A percentile compares a stretch with the other conserved stretches of the same genome.
These are phyloP conservation scores for Dendrocalamus latiflorus DNA, from an alignment of 202 grass and related monocot genomes.

Conservation along the genomic window DNA sequence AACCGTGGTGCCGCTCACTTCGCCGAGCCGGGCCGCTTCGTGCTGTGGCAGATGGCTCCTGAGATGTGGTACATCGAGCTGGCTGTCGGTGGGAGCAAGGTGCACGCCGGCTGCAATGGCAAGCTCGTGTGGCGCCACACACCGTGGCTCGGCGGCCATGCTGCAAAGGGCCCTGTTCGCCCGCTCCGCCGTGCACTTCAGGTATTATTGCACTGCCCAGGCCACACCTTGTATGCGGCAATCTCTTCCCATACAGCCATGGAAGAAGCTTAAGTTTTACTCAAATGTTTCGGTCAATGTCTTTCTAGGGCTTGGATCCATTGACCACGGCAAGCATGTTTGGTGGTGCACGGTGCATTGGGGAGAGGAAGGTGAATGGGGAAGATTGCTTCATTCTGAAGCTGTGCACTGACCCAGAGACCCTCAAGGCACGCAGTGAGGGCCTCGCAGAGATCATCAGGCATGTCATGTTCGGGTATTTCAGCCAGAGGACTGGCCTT, in stretches of 20 bases:
- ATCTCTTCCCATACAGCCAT: neutral
- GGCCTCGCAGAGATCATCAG: constrained; percentile 69
- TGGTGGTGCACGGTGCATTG: constrained; percentile 54
- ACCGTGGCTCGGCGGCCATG: constrained; percentile 45
- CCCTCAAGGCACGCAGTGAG: constrained; percentile 50
- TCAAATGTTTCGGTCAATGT: constrained; percentile 13
- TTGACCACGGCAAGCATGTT: constrained; percentile 59
- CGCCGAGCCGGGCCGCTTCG: constrained; percentile 52
- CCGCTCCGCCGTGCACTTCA: constrained; percentile 69
- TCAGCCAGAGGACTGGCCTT: too few relatives aligned
- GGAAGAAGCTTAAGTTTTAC: neutral
- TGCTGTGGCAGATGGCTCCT: too few relatives aligned
- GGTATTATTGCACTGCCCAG: constrained; percentile 29
- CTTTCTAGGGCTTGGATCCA: constrained; percentile 67
- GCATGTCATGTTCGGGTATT: too few relatives aligned
- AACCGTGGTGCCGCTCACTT: constrained; percentile 32
- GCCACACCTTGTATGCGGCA: neutral
- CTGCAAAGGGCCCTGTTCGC: constrained; percentile 67
- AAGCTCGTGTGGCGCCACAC: constrained; percentile 67
- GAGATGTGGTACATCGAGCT: constrained; percentile 73
- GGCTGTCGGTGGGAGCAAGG: constrained; percentile 58
- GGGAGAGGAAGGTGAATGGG: constrained; percentile 65
- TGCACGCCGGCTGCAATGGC: constrained; percentile 68
- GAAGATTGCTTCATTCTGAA: constrained; percentile 87
- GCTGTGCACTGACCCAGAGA: constrained; percentile 48